Evolutionary conservation across 768 basidiomycete genomes (phyloP).

Genomic region (Aureoboletus auriporus): DNA sequence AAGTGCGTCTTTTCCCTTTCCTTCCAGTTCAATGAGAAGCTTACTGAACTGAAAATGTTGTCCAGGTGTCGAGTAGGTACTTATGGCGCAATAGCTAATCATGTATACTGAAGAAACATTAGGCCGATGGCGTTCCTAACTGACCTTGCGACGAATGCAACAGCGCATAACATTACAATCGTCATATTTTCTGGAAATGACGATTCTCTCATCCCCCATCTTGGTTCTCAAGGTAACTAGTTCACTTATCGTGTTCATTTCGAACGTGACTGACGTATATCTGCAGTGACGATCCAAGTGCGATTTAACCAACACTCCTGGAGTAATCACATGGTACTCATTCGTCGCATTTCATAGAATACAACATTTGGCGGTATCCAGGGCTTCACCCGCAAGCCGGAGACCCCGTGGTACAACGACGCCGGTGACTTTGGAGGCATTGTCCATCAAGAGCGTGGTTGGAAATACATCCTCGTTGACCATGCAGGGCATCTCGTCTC

Average conservation of each 20-base stretch:
- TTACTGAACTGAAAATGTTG: neutral
- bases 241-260: slow-evolving; percentile 5
- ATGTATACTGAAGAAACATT: slow-evolving; percentile 9
- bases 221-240: slow-evolving; percentile 59
- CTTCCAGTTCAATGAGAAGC: neutral
- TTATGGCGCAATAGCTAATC: neutral
- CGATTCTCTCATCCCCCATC: slow-evolving; percentile 61
- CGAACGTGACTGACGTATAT: slow-evolving; percentile 9
- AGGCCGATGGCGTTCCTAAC: slow-evolving; percentile 63
- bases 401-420: slow-evolving; percentile 66
- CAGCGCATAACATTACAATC: slow-evolving; percentile 46
- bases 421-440: slow-evolving; percentile 58
- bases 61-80: slow-evolving; percentile 33
- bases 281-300: slow-evolving; percentile 53
- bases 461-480: slow-evolving; percentile 38
- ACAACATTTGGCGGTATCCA: slow-evolving; percentile 76
- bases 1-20: slow-evolving; percentile 23
- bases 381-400: slow-evolving; percentile 66
- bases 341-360: slow-evolving; percentile 40
- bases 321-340: neutral
- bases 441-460: slow-evolving; percentile 70
- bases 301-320: slow-evolving; percentile 4
- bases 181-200: slow-evolving; percentile 67
- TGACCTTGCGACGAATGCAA: slow-evolving; percentile 63
- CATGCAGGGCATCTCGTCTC: slow-evolving; percentile 41